Evolutionary conservation across 78 protist genomes (phyloP).

Genomic region (Guillardia theta): DNA sequence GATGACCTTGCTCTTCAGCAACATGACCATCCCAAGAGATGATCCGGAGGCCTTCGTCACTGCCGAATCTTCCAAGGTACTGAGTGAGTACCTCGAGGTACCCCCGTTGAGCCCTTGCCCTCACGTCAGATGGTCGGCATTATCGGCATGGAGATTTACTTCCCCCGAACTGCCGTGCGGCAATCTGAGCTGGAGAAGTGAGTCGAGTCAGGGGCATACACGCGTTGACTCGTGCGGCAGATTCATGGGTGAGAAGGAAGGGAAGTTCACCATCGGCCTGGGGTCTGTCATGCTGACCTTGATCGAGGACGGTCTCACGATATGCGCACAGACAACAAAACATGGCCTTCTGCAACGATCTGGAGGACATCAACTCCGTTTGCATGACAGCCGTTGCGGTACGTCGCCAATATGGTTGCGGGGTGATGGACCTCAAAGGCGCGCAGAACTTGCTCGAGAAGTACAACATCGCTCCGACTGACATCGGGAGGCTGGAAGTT

Average conservation of each 20-base stretch:
- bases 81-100: not conserved
- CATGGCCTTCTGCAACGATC: slow-evolving; percentile 86
- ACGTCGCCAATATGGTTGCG: not conserved
- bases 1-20: too few relatives aligned
- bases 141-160: slow-evolving; percentile 85
- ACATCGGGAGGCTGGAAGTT: slow-evolving; percentile 91
- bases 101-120: not conserved
- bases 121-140: slow-evolving; percentile 80
- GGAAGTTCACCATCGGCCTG: slow-evolving; percentile 94
- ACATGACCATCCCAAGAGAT: too few relatives aligned
- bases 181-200: slow-evolving; percentile 72
- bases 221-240: not conserved
- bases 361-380: slow-evolving; percentile 92
- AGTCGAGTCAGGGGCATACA: not conserved
- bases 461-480: slow-evolving; percentile 53
- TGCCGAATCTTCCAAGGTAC: not conserved
- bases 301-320: not conserved
- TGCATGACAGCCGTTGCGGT: slow-evolving; percentile 64
- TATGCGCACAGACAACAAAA: slow-evolving; percentile 61
- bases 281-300: slow-evolving; percentile 41
- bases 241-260: slow-evolving; percentile 59
- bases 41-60: not conserved
- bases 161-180: slow-evolving; percentile 78
- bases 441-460: slow-evolving; percentile 71
- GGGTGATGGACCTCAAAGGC: not conserved